phyloP scores from a whole-genome alignment of 805 yeast species.

The Pichia pseudocactophila region DNA sequence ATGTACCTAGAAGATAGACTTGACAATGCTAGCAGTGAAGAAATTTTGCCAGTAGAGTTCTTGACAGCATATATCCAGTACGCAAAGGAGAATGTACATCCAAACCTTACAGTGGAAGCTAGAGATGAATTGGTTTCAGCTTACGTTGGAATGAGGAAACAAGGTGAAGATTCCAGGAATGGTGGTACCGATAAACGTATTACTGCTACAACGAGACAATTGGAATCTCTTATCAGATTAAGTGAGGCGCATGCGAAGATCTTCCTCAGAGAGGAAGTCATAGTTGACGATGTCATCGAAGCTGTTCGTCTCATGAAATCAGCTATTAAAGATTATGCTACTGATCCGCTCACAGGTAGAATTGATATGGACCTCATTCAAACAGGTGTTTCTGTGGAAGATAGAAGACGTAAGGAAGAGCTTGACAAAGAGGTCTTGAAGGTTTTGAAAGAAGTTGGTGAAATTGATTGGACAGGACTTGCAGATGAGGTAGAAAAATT shows the following conservation, averaged over 20 bases:
- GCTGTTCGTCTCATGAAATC: conserved; percentile 88
- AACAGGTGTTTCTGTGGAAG: conserved; percentile 88
- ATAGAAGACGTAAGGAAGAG: conserved; percentile 69
- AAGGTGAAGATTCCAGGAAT: conserved; percentile 79
- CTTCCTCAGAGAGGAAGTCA: conserved; percentile 69
- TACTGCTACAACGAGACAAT: conserved; percentile 96
- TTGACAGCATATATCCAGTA: conserved; percentile 85
- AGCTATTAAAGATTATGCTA: conserved; percentile 96
- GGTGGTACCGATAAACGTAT: conserved; percentile 73
- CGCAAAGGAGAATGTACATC: conserved; percentile 78
- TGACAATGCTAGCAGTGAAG: conserved; percentile 55
- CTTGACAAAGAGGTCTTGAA: conserved; percentile 51
- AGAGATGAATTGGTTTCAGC: conserved; percentile 77
- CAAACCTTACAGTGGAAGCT: conserved; percentile 73
- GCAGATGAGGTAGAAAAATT: conserved; percentile 42
- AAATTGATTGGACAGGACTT: conserved; percentile 52
- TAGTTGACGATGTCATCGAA: conserved; percentile 76
- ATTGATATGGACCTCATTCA: conserved; percentile 97
- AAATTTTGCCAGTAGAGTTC: conserved; percentile 77
- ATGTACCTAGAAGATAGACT: conserved; percentile 88
- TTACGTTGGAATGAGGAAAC: conserved; percentile 87
- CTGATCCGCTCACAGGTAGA: conserved; percentile 93
- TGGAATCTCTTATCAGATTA: conserved; percentile 90
- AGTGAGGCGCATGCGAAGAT: conserved; percentile 97
- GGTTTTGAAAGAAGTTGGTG: conserved; percentile 41